These are phyloP conservation scores for Rhodotorula sp. DNA, from an alignment of 1,284 basidiomycete species.

Conservation along the genomic window DNA sequence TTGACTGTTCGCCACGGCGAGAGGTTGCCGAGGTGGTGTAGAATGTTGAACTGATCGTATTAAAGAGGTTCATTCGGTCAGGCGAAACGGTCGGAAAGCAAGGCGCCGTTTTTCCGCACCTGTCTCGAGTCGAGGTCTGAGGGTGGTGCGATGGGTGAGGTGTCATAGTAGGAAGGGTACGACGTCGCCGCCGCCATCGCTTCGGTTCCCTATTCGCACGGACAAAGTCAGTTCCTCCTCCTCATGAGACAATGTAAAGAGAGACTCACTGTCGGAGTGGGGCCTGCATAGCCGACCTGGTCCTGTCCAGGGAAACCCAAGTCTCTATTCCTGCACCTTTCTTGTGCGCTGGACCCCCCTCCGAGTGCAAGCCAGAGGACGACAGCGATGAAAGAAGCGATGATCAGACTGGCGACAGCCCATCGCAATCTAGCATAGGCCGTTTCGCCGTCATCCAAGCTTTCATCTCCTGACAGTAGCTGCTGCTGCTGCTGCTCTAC, in stretches of 20 bases:
- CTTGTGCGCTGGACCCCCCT: not conserved
- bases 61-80: not conserved
- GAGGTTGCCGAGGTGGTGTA: constrained; percentile 76
- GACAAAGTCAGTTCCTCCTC: not conserved
- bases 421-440: not conserved
- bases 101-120: not conserved
- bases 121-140: not conserved
- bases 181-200: constrained; percentile 35
- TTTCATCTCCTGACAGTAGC: not conserved
- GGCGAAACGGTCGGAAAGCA: too few species aligned
- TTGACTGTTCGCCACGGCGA: constrained; percentile 78
- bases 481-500: not conserved
- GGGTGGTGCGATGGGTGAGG: constrained; percentile 29
- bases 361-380: constrained; percentile 11
- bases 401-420: not conserved
- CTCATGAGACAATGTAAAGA: not conserved
- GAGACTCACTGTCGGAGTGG: constrained; percentile 22
- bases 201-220: constrained; percentile 25
- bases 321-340: not conserved
- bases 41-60: constrained; percentile 56
- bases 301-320: not conserved
- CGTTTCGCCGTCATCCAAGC: not conserved
- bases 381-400: not conserved
- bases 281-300: constrained; percentile 19
- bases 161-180: constrained; percentile 28